phyloP scores from a whole-genome alignment of 306 rosid genomes.

The Castanea mollissima region DNA sequence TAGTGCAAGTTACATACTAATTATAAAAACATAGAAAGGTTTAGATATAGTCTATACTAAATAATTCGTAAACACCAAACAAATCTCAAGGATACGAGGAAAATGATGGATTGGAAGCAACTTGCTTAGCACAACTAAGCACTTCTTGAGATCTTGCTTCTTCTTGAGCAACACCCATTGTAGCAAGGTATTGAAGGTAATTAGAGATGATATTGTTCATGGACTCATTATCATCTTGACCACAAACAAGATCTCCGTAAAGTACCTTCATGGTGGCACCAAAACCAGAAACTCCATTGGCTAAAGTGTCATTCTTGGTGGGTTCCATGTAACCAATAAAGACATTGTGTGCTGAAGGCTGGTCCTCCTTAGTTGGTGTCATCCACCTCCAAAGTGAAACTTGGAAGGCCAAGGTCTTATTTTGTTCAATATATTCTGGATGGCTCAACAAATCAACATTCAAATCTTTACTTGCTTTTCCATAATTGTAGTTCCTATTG shows the following conservation, averaged over 20 bases:
- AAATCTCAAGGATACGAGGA: no score
- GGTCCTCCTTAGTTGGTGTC: conserved; percentile 63
- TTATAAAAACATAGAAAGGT: no score
- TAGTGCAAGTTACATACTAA: no score
- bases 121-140: no score
- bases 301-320: conserved; percentile 74
- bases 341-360: conserved; percentile 81
- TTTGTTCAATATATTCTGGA: conserved; percentile 93
- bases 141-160: no score
- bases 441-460: conserved; percentile 67
- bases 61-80: no score
- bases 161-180: no score
- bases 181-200: no score
- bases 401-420: conserved; percentile 84
- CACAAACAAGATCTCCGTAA: conserved; percentile 19
- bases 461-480: conserved; percentile 73
- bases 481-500: conserved; percentile 90
- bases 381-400: conserved; percentile 92
- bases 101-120: no score
- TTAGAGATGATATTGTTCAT: no score
- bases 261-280: conserved; percentile 92
- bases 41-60: no score
- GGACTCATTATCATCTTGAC: no score
- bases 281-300: conserved; percentile 71
- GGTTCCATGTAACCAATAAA: conserved; percentile 91